Percentiles rank a stretch among this genome's conserved stretches.
Evolutionary conservation across 441 rosid species (phyloP).

Genomic region (Syzygium malaccense): DNA sequence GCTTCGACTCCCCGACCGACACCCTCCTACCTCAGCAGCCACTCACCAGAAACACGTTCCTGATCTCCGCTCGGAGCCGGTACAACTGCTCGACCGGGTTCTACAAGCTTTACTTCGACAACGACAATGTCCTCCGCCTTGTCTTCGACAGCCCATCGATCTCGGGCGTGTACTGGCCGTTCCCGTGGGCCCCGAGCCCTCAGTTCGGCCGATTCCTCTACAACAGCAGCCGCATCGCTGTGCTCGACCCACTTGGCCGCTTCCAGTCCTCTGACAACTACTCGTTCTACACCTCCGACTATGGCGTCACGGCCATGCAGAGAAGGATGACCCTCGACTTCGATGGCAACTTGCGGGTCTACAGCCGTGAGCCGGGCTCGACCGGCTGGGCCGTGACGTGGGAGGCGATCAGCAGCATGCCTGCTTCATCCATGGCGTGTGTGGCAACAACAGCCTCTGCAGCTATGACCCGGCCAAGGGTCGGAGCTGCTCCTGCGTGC

Average conservation of each 20-base stretch:
- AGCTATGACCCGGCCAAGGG: not conserved
- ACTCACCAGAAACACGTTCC: not conserved
- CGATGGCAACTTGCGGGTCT: slow-evolving; percentile 7
- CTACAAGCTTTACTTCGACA: not conserved
- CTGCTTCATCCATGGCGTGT: slow-evolving; percentile 4
- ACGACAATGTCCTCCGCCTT: slow-evolving; percentile 2
- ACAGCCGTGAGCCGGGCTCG: not conserved
- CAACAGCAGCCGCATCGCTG: slow-evolving; percentile 5
- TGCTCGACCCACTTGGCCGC: not conserved
- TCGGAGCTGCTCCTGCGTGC: slow-evolving; percentile 10
- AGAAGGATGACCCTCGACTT: slow-evolving; percentile 4
- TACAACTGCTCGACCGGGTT: slow-evolving; percentile 3
- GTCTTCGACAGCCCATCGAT: not conserved
- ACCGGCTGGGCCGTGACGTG: not conserved
- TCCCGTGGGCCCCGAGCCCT: not conserved
- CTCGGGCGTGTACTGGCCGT: slow-evolving; percentile 3
- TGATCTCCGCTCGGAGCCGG: slow-evolving; percentile 4
- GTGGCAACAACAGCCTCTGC: slow-evolving; percentile 10
- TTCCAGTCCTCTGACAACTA: slow-evolving; percentile 3
- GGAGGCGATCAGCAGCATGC: not conserved
- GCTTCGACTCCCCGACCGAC: slow-evolving; percentile 9
- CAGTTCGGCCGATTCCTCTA: not conserved
- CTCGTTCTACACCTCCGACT: not conserved
- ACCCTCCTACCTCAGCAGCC: slow-evolving; percentile 8
- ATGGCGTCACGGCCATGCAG: not conserved